Evolutionary conservation across 352 stramenopile species (phyloP), one percentile per base, ranked within the genome.

Genomic region (Phytophthora quininea): DNA sequence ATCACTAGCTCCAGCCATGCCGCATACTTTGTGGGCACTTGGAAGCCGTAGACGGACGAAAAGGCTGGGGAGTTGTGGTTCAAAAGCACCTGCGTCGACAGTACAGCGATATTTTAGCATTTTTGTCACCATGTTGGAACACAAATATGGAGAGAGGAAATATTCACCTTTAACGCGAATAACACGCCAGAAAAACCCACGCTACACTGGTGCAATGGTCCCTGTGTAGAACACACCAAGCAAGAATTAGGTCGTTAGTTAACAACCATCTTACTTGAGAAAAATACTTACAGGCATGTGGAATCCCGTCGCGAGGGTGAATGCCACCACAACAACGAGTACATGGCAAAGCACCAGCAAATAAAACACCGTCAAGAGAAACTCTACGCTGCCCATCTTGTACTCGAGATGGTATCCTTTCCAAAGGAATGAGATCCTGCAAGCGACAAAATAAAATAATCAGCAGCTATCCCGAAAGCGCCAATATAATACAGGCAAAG

Each of bases 1-100:
- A 96, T 54, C 12, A 95, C 59, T 12, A 98, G 73, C 68, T 98
- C 92, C 2, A 96, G 74, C 91, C 91, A 97, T 24, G 92, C 79
- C 4, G 82, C 89, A 47, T 97, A 97, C 52, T 96, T 94, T 2
- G 89, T 95, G 6, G 89, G 88, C 12, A 98, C 74, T 24, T 71
- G 69, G 38, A 97, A 87, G 29, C 77, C 85, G 64, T 92, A 86
- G 0, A 96, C 60, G 1, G 63, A 77, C 8, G 85, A 82, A 15
- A 84, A 85, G 4, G 75, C 64, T 15, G 90, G 90, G 9, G 81
- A 92, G 11, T 86, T 82, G 38, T 92, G 71, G 51, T 93, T 93
- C 48, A 96, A 77, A 50, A 97, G 71, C 31, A 96, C 86, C 81
- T 95, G 67, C 42, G 4, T 80, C 48, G 24, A 77, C 58, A 35